These are phyloP conservation scores for Colletotrichum sp. DNA, from an alignment of 2,329 filamentous ascomycete genomes.

Conservation along the genomic window DNA sequence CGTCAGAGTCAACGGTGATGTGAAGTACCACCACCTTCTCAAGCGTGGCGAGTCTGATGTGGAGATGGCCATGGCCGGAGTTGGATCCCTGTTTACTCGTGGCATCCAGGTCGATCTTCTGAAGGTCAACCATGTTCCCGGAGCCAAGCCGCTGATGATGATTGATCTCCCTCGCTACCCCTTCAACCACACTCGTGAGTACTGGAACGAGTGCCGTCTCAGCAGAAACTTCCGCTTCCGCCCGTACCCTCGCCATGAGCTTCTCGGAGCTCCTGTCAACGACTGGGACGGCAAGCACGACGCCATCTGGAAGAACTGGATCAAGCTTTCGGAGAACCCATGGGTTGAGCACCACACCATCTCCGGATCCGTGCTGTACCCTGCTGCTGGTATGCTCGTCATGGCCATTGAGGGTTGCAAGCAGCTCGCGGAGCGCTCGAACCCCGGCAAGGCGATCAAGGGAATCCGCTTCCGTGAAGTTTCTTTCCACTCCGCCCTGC, in stretches of 20 bases:
- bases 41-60: not conserved
- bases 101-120: not conserved
- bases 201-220: slow-evolving; percentile 4
- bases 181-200: slow-evolving; percentile 17
- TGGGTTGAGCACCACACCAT: slow-evolving; percentile 38
- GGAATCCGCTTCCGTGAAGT: slow-evolving; percentile 7
- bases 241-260: slow-evolving; percentile 11
- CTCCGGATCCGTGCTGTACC: slow-evolving; percentile 31
- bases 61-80: slow-evolving; percentile 22
- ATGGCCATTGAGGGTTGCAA: not conserved
- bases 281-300: slow-evolving; percentile 23
- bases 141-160: not conserved
- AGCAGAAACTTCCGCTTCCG: slow-evolving; percentile 16
- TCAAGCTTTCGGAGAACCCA: slow-evolving; percentile 28
- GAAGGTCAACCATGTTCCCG: slow-evolving; percentile 38
- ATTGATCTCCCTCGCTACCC: slow-evolving; percentile 20
- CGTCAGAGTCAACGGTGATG: slow-evolving; percentile 29
- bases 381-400: slow-evolving; percentile 23
- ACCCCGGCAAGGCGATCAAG: slow-evolving; percentile 2
- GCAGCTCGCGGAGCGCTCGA: not conserved
- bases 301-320: slow-evolving; percentile 24
- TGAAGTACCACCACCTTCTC: not conserved
- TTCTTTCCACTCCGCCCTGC: not conserved
- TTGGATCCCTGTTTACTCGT: not conserved
- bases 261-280: slow-evolving; percentile 8